Base-by-base conservation (phyloP, 2,329 filamentous ascomycete species). In the Parastagonospora avenae region DNA sequence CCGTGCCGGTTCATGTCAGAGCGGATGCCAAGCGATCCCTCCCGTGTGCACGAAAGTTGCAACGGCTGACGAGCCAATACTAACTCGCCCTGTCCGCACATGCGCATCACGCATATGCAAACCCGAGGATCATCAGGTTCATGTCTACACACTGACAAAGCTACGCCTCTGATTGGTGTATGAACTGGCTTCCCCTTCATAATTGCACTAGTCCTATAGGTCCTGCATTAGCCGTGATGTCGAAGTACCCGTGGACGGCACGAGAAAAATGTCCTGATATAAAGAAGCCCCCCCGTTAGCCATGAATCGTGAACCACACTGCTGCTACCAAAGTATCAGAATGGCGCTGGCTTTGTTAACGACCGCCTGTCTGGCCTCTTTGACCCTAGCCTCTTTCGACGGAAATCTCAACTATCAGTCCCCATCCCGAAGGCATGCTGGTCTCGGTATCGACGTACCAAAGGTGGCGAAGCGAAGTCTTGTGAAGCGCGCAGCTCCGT, bases 341-440 rank as follows among this genome's bases (percentile, higher is more conserved):
- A 64, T 67, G 63, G 38, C 30, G 8, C 41, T 47, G 19, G 44
- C 52, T n/a, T 42, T 63, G 24, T 44, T 64, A n/a, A 48, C 52
- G 27, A 53, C 51, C 4, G 38, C 55, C 8, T 59, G 52, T 33
- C 27, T 69, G 4, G 53, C 50, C 24, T 52, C 59, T 12, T 43
- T 56, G 24, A 59, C 50, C 2, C 47, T 47, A 19, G 65, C 64
- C 41, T 60, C 52, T 31, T 70, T 57, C 8, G 60, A 67, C 27
- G 51, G 50, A 10, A 89, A 89, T 66, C 66, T 89, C 48, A 89
- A 89, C 72, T 90, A 88, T 68, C 75, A 79, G 39, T 86, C 82
- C 60, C 86, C 87, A 11, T 89, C 86, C 1, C 77, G 80, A 29
- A 79, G 85, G 32, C 87, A 89, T 59, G 77, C 80, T 2, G 75